Conservation (phyloP, 2,329 filamentous ascomycete species). For the Aspergillus floridensis region DNA sequence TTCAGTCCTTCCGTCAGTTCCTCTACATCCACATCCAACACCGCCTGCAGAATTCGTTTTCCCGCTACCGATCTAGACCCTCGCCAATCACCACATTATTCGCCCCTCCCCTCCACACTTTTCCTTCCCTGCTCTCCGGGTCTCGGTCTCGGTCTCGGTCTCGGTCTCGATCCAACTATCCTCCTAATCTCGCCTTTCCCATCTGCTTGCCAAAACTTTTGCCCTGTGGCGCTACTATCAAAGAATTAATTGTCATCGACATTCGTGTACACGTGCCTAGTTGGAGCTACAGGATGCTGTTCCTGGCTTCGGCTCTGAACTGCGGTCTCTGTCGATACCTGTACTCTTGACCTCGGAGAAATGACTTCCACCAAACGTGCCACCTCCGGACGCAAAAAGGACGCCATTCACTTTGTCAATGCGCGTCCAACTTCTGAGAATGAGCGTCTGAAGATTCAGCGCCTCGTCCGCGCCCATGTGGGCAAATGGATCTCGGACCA, state of each 20-base stretch:
- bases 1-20: background rate
- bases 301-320: slow-evolving; percentile 10
- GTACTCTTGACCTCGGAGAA: slow-evolving; percentile 13
- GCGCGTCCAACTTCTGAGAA: slow-evolving; percentile 31
- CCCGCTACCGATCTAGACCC: background rate
- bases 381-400: slow-evolving; percentile 18
- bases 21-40: background rate
- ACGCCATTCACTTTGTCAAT: slow-evolving; percentile 35
- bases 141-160: too few relatives aligned
- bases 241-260: background rate
- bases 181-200: background rate
- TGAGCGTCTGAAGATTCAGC: slow-evolving; percentile 28
- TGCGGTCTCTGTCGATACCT: slow-evolving; percentile 10
- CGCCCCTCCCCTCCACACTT: background rate
- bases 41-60: background rate
- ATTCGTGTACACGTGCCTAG: background rate
- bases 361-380: slow-evolving; percentile 27
- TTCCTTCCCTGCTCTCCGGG: background rate
- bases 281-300: slow-evolving; percentile 23
- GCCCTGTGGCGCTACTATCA: background rate
- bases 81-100: background rate
- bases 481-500: slow-evolving; percentile 38
- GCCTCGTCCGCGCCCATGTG: slow-evolving; percentile 34
- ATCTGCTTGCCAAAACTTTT: background rate
- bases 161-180: too few relatives aligned